A percentile compares a stretch with the other conserved stretches of the same genome.
Evolutionary conservation across 2,329 filamentous ascomycete species (phyloP).

Genomic region (Paraphoma chrysanthemicola): DNA sequence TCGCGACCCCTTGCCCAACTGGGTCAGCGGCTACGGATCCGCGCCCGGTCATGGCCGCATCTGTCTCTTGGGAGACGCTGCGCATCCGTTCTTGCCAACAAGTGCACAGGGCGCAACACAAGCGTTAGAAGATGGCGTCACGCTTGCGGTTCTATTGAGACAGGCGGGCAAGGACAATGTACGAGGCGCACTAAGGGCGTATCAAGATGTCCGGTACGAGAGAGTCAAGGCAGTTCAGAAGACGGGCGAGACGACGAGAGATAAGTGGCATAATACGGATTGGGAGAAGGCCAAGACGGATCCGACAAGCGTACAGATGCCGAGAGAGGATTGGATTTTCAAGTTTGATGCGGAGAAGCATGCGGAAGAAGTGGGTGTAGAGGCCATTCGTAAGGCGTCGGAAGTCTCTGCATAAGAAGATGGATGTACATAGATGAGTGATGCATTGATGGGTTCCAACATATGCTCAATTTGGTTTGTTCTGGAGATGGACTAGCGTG

Average conservation of each 20-base stretch:
- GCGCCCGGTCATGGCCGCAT: constrained; percentile 50
- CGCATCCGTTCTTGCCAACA: constrained; percentile 62
- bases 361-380: constrained; percentile 37
- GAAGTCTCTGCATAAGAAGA: not conserved
- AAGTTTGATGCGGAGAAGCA: constrained; percentile 38
- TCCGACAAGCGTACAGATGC: constrained; percentile 37
- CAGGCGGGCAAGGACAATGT: constrained; percentile 41
- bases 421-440: not conserved
- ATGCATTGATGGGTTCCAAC: too few species aligned
- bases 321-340: constrained; percentile 44
- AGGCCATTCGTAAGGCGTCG: constrained; percentile 29
- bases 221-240: constrained; percentile 43
- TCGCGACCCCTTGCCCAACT: constrained; percentile 60
- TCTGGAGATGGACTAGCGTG: too few species aligned
- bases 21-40: constrained; percentile 57
- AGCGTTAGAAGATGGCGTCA: constrained; percentile 58
- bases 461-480: too few species aligned
- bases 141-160: constrained; percentile 33
- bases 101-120: constrained; percentile 62
- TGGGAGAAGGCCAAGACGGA: constrained; percentile 44
- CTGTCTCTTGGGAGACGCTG: constrained; percentile 61
- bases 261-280: constrained; percentile 46
- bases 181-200: constrained; percentile 33
- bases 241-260: constrained; percentile 42
- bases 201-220: constrained; percentile 45